Evolutionary conservation across 75 land plant species (phyloP), one percentile per base, ranked within the genome.

Genomic region (Sequoia sempervirens): DNA sequence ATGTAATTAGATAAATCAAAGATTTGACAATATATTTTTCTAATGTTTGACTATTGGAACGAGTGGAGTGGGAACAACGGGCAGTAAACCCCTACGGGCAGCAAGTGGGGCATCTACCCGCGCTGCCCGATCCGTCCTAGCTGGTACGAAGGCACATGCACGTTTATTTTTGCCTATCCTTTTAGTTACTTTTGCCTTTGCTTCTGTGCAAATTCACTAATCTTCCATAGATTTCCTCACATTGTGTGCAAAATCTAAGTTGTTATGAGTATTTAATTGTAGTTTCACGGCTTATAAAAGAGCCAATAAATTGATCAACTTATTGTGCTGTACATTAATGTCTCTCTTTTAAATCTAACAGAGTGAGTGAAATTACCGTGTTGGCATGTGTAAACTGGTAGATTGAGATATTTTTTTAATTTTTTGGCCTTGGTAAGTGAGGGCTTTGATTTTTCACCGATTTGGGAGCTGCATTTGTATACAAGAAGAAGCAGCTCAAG

Each of bases 201-300:
- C 66, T 61, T 61, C 28, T 61, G 66, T 61, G 66, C 66, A 61
- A 61, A 23, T 70, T 70, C 36, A 32, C 32, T 61, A 11, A 11
- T 70, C 73, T 70, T 70, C 73, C 73, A 70, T 70, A 70, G 73
- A 70, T 70, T 70, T 32, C 73, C 73, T 70, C 73, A 70, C 73
- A 30, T 30, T 70, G 36, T 70, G 36, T 30, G 73, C 73, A 32
- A 70, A 30, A 70, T 70, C 73, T 32, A 70, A 70, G 37, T 70
- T 70, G 36, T 70, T 70, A 20, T 64, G 11, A 70, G 36, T 70
- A 70, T 28, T 61, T 61, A 61, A 61, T 61, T 61, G 8, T 61
- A 61, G 66, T 61, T 61, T 61, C 26, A 26, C n/a, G 32, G 37
- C 36, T 30, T 30, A 70, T 70, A 70, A 70, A 32, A 70, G 73